Evolutionary conservation across 805 yeast species (phyloP).

Genomic region (Saccharomycopsis sp.): DNA sequence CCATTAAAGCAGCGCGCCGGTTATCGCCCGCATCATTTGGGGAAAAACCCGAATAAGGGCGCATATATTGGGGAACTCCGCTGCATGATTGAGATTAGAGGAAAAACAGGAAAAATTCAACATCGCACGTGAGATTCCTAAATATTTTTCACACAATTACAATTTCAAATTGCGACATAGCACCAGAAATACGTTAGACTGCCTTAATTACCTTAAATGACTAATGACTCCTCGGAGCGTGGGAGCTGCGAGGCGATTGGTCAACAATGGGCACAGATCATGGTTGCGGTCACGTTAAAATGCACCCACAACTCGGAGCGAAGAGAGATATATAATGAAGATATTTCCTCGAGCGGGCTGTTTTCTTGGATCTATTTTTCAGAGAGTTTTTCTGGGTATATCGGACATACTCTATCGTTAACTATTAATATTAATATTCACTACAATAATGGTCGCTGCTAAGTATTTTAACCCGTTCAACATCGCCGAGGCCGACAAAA

Average conservation of each 20-base stretch:
- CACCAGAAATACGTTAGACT: not conserved
- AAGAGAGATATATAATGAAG: too few species aligned
- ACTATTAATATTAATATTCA: too few species aligned
- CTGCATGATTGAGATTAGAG: not conserved
- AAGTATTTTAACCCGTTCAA: conserved; percentile 1
- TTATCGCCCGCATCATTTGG: too few species aligned
- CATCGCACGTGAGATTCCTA: not conserved
- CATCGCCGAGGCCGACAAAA: conserved; percentile 13
- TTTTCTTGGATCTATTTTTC: too few species aligned
- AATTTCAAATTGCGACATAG: not conserved
- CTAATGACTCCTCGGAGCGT: not conserved
- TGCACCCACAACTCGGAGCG: too few species aligned
- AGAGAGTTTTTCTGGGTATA: too few species aligned
- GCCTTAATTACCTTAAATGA: not conserved
- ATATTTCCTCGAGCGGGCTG: not conserved
- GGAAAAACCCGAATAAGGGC: too few species aligned
- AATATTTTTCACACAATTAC: not conserved
- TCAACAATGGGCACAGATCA: not conserved
- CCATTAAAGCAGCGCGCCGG: too few species aligned
- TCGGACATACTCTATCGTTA: too few species aligned
- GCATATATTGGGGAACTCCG: not conserved
- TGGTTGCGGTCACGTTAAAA: too few species aligned
- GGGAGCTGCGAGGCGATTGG: not conserved
- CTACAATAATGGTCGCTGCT: not conserved
- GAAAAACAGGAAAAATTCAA: not conserved